phyloP scores from a whole-genome alignment of 495 filamentous ascomycete genomes.

The Penicillium pancosmium region DNA sequence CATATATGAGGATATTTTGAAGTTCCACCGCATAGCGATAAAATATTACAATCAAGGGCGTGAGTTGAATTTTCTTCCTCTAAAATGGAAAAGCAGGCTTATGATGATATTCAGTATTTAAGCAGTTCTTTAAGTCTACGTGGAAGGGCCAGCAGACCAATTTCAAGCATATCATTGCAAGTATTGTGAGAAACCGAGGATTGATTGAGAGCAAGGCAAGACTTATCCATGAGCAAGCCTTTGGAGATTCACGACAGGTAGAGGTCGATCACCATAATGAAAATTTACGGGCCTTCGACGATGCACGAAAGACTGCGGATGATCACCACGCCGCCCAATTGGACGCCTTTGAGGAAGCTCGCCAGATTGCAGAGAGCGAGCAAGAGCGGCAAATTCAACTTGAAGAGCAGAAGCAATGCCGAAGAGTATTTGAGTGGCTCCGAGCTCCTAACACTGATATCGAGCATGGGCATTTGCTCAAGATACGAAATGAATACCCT shows the following conservation, averaged over 20 bases:
- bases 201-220: neutral
- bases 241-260: neutral
- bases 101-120: neutral
- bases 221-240: neutral
- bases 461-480: neutral
- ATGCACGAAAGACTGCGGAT: neutral
- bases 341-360: neutral
- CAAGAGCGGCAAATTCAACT: neutral
- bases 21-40: conserved; percentile 6
- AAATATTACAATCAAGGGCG: conserved; percentile 2
- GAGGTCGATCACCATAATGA: neutral
- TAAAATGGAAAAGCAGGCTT: neutral
- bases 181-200: neutral
- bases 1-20: conserved; percentile 8
- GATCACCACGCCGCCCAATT: neutral
- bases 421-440: conserved; percentile 2
- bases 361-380: neutral
- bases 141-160: neutral
- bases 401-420: neutral
- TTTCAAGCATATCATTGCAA: neutral
- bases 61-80: neutral
- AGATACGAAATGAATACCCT: neutral
- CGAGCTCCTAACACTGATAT: conserved; percentile 3
- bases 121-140: conserved; percentile 1
- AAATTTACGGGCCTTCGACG: neutral